phyloP scores from a whole-genome alignment of 768 basidiomycete species.

The Kwoniella europaea region DNA sequence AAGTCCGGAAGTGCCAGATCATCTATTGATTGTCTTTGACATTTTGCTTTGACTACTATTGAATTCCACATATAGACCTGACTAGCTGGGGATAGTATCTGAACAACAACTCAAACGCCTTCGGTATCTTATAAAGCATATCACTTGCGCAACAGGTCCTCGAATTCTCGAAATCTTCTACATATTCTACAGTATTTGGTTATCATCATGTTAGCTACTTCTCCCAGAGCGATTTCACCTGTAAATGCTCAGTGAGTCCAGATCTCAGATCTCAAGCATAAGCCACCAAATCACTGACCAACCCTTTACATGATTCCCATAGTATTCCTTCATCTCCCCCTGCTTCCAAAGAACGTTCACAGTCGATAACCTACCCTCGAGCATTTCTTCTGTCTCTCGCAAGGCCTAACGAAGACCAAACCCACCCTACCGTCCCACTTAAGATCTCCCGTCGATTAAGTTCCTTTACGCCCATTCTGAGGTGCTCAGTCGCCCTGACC shows the following conservation, averaged over 20 bases:
- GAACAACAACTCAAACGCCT: no score
- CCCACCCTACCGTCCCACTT: no score
- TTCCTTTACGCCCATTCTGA: slow-evolving; percentile 23
- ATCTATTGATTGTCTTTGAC: neutral
- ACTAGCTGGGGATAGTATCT: no score
- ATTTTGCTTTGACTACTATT: no score
- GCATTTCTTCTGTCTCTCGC: slow-evolving; percentile 14
- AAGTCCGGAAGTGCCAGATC: neutral
- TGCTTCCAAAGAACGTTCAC: neutral
- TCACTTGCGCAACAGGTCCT: no score
- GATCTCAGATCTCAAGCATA: no score
- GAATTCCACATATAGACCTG: neutral
- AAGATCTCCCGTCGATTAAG: slow-evolving; percentile 17
- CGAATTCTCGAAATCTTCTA: no score
- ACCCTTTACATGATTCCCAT: no score
- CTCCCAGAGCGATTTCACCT: neutral
- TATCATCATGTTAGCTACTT: neutral
- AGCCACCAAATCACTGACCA: no score
- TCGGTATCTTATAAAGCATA: no score
- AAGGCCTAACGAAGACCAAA: neutral
- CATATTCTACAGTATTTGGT: no score
- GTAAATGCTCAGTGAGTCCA: neutral
- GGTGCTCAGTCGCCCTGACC: neutral
- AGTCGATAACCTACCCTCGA: slow-evolving; percentile 8
- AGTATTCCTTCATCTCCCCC: no score